phyloP scores from a whole-genome alignment of 1,139 yeast genomes.

The Yamadazyma aaseri region DNA sequence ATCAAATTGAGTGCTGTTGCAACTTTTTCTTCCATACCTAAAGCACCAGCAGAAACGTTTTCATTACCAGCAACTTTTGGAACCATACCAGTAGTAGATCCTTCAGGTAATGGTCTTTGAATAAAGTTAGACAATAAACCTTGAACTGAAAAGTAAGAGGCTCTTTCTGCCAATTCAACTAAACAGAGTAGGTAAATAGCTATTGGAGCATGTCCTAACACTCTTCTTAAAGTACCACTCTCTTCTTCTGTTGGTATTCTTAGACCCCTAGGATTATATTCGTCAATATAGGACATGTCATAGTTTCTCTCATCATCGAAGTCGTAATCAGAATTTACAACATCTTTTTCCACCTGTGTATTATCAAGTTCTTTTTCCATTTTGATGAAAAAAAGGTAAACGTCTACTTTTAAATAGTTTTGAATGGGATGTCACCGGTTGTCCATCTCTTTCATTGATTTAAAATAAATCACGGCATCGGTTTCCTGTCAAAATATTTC shows the following conservation, averaged over 20 bases:
- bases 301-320: conserved; percentile 24
- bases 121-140: conserved; percentile 44
- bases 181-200: conserved; percentile 37
- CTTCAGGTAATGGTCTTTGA: conserved; percentile 49
- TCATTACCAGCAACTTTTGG: conserved; percentile 27
- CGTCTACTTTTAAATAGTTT: too few species aligned
- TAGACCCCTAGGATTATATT: conserved; percentile 32
- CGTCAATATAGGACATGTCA: conserved; percentile 26
- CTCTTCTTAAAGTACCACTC: conserved; percentile 39
- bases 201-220: conserved; percentile 29
- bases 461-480: too few species aligned
- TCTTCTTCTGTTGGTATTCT: conserved; percentile 45
- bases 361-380: conserved; percentile 1
- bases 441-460: too few species aligned
- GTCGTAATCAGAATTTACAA: conserved; percentile 18
- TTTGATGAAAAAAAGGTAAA: not conserved
- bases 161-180: conserved; percentile 47
- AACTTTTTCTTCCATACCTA: conserved; percentile 36
- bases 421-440: too few species aligned
- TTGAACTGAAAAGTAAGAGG: conserved; percentile 44
- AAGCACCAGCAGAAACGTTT: conserved; percentile 41
- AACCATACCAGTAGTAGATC: conserved; percentile 45
- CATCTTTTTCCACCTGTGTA: not conserved
- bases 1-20: conserved; percentile 41
- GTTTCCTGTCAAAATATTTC: too few species aligned